Base-by-base conservation (phyloP, 2,329 filamentous ascomycete species). In the Talaromyces funiculosus region DNA sequence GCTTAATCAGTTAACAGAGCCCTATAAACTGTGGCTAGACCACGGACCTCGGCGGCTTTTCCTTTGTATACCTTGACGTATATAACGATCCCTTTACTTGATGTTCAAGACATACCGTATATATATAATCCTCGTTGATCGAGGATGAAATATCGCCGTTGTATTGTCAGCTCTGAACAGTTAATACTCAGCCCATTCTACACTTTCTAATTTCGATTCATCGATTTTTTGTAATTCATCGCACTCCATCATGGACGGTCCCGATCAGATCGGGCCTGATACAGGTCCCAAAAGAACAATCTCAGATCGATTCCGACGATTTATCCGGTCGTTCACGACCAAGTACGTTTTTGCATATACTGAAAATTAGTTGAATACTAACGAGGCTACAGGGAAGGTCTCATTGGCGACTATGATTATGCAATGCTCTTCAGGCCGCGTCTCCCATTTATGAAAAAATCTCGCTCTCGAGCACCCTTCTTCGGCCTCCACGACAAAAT, bases 331-430 rank as follows among this genome's bases (percentile, higher is more conserved):
- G 14, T 74, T 79, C 59, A 77, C 75, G 9, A 80, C 78, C 22
- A 76, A 68, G 75, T 77, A 70, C 35, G 68, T 63, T 31, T 29
- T 33, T 22, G 26, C 10, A 16, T 35, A 3, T 33, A 10, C n/a
- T 12, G 33, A 7, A 3, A 20, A n/a, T n/a, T 10, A 29, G 29
- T 14, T 31, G 9, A 26, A 33, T 40, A 47, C 14, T 8, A 62
- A 45, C 6, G 3, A 9, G 26, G 51, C 20, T 24, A 47, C 10
- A 86, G 80, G 63, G 82, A 92, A 1, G 92, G 92, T 12, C 81
- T 96, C 26, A 75, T 97, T 60, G 92, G 92, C 64, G 82, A 86
- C 67, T 97, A 97, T 75, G 89, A 97, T 81, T 97, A 97, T 82
- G 89, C 74, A 37, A 94, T 92, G 69, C 86, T 97, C 42, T 96